Base-by-base conservation (phyloP, 768 basidiomycete species). In the Suillus hirtellus region DNA sequence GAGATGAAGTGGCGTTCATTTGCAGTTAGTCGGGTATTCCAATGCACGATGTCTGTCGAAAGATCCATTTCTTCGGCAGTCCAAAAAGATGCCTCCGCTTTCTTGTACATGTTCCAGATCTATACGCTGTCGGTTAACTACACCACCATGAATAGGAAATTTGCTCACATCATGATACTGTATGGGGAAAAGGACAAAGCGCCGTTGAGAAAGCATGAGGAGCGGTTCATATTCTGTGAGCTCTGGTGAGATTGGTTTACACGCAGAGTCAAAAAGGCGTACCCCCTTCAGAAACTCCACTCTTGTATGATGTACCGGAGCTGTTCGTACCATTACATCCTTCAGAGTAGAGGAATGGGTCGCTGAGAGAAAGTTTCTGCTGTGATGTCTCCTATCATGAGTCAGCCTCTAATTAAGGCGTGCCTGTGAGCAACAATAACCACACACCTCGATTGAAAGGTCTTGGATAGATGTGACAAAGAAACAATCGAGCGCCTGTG, bases 91-190 rank as follows among this genome's bases (percentile, higher is more conserved):
- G 95, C 94, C 70, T 98, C 87, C 0, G 95, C 95, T 70, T 92
- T 90, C 79, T 97, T 98, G 82, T 98, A 98, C 82, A 93, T 87
- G 69, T 87, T 86, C 95, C 95, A 97, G 67, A 97, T 95, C 93
- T 96, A 50, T 15, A 10, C 27, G 14, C 35, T 40, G 14, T 19
- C 66, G 42, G 38, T 61, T 14, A 31, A 38, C 8, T 14, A 12
- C n/a, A 0, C 24, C 15, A 6, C 19, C 24, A 8, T 4, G 27
- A 47, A 11, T 60, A 31, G 24, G 56, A 14, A 34, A 35, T 52
- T 11, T n/a, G 68, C 84, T 68, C 65, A 93, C 95, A 80, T 96
- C 94, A 65, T 87, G 83, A 72, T 93, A 95, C 75, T 93, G 88
- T 66, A 96, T 95, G 3, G 95, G 95, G 73, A 95, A 96, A 21